Conservation (phyloP, 2,329 filamentous ascomycete genomes). For the Neonectria neomacrospora region DNA sequence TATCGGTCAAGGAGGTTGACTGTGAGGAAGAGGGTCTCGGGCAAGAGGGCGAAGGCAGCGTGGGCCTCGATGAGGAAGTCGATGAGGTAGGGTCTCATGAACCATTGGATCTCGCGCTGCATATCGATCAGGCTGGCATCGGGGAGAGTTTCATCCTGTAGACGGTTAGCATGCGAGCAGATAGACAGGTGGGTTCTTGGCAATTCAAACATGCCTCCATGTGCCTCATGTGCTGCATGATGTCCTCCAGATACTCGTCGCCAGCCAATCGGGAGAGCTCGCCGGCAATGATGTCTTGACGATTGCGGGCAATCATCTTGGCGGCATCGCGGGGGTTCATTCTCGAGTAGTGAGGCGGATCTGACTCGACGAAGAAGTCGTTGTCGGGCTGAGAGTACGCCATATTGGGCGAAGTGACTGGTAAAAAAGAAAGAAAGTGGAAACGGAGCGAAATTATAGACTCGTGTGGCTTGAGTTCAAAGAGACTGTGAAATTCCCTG, state of each 20-base stretch:
- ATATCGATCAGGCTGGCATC: conserved; percentile 99
- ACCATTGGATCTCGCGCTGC: conserved; percentile 99
- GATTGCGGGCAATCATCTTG: conserved; percentile 81
- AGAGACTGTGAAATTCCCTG: conserved; percentile 62
- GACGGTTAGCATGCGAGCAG: conserved; percentile 40
- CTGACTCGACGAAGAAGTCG: conserved; percentile 67
- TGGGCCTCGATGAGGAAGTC: conserved; percentile 99
- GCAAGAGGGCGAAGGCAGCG: conserved; percentile 90
- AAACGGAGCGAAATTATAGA: conserved; percentile 33
- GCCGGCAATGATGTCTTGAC: conserved; percentile 87
- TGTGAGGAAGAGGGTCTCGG: conserved; percentile 94
- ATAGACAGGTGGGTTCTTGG: not conserved
- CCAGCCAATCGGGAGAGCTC: conserved; percentile 86
- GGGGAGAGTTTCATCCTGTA: conserved; percentile 82
- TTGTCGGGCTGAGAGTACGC: conserved; percentile 57
- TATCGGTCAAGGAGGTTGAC: conserved; percentile 97
- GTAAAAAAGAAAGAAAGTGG: conserved; percentile 32
- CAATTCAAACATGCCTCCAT: conserved; percentile 77
- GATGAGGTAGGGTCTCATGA: conserved; percentile 97
- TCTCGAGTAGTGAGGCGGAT: conserved; percentile 62
- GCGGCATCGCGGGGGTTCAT: conserved; percentile 79
- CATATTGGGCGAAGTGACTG: conserved; percentile 53
- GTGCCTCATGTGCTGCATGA: conserved; percentile 91
- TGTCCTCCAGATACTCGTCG: conserved; percentile 94
- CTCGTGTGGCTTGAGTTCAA: conserved; percentile 49